These are phyloP conservation scores for Sporothrix sp. DNA, from an alignment of 2,329 filamentous ascomycete genomes.

Conservation along the genomic window DNA sequence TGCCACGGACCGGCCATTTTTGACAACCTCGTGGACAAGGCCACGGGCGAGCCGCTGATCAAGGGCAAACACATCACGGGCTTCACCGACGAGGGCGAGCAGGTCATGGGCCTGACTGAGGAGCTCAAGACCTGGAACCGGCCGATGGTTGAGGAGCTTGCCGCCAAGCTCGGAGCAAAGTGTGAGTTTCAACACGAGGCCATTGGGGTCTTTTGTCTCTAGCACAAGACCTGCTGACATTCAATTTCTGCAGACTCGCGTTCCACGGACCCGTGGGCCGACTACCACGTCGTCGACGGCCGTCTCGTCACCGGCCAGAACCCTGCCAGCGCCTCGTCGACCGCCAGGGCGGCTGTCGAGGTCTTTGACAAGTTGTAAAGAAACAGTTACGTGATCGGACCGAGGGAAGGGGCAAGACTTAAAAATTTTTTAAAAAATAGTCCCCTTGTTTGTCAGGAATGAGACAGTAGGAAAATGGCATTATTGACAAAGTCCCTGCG, in stretches of 20 bases:
- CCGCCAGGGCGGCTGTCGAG: constrained; percentile 29
- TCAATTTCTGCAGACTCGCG: too few species aligned
- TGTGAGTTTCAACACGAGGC: not conserved
- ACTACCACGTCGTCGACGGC: constrained; percentile 26
- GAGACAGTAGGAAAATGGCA: too few species aligned
- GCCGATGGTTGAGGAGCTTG: constrained; percentile 27
- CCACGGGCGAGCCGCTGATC: constrained; percentile 28
- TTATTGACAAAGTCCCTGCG: too few species aligned
- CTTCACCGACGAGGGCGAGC: constrained; percentile 31
- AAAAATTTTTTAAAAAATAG: too few species aligned
- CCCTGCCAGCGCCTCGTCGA: constrained; percentile 31
- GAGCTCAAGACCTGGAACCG: constrained; percentile 25
- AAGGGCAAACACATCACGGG: constrained; percentile 30
- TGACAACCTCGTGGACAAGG: constrained; percentile 24
- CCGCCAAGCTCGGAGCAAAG: constrained; percentile 13
- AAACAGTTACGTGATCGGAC: too few species aligned
- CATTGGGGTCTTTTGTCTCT: too few species aligned
- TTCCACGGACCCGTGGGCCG: constrained; percentile 22
- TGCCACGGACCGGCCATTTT: constrained; percentile 33
- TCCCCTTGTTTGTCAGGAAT: too few species aligned
- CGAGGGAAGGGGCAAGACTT: not conserved
- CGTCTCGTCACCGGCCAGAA: constrained; percentile 33
- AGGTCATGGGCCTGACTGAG: constrained; percentile 25
- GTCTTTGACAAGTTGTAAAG: constrained; percentile 31
- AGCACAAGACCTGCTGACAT: constrained; percentile 10